A percentile compares a stretch with the other conserved stretches of the same genome.
phyloP scores from a whole-genome alignment of 208 protist species.

The Novymonas esmeraldas region DNA sequence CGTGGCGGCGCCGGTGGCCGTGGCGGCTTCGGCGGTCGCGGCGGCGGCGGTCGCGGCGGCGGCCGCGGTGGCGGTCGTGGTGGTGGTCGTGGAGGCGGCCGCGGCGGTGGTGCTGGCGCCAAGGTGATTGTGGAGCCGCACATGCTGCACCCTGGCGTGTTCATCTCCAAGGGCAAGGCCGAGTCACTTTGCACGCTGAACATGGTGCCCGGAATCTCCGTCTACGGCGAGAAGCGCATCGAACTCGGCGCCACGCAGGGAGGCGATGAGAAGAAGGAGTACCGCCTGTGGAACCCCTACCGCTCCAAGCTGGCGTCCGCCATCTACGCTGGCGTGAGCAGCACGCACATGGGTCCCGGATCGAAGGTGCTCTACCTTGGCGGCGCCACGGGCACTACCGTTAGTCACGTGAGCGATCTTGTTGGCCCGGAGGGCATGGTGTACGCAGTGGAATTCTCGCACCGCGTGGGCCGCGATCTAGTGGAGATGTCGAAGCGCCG shows the following conservation, averaged over 20 bases:
- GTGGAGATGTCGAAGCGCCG: conserved; percentile 99
- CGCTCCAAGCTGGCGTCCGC: conserved; percentile 99
- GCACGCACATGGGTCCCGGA: conserved; percentile 98
- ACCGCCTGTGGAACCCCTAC: conserved; percentile 99
- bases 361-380: conserved; percentile 99
- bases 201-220: conserved; percentile 98
- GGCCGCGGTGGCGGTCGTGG: conserved; percentile 42
- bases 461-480: conserved; percentile 99
- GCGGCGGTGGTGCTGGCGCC: conserved; percentile 87
- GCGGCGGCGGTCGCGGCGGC: conserved; percentile 48
- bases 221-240: conserved; percentile 99
- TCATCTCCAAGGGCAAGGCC: conserved; percentile 98
- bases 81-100: conserved; percentile 61
- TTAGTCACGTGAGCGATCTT: conserved; percentile 99
- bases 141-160: conserved; percentile 97
- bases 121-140: conserved; percentile 98
- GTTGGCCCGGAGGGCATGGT: conserved; percentile 99
- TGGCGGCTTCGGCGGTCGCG: conserved; percentile 50
- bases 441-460: conserved; percentile 99
- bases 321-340: conserved; percentile 98
- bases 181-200: conserved; percentile 98
- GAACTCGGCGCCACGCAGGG: conserved; percentile 75
- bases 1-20: conserved; percentile 53
- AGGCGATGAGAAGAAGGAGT: conserved; percentile 98
- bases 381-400: conserved; percentile 99